Evolutionary conservation across 2,329 filamentous ascomycete species (phyloP), one percentile per base, ranked within the genome.

Genomic region (Torrubiellomyces zombiae): DNA sequence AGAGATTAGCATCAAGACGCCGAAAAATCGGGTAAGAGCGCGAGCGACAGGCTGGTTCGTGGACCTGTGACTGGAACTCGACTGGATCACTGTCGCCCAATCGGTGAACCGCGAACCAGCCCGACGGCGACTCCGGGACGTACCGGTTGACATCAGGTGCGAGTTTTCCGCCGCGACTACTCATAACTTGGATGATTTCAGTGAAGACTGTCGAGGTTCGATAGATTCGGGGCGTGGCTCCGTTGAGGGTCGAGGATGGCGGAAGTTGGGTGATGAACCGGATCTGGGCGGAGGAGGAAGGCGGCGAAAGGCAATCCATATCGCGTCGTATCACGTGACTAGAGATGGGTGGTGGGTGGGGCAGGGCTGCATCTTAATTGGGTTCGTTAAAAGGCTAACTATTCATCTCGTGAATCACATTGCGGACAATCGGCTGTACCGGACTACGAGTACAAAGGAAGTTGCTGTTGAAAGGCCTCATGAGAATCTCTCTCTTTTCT

Each of bases 121-220:
- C n/a, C n/a, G n/a, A n/a, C n/a, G n/a, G n/a, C n/a, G n/a, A n/a
- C n/a, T n/a, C n/a, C n/a, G n/a, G 6, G n/a, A 44, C 43, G 44
- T 33, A 91, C 83, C 83, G 78, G 68, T 95, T 95, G 64, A 94
- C 85, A 79, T 98, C 89, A 60, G 89, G 85, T 63, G 85, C 85
- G 69, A 95, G 78, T 73, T 94, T 95, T 62, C 75, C 77, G 64
- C 73, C 75, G 63, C 81, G 78, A 82, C 75, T 91, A 82, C 76
- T 91, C 82, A 92, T 92, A 75, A 73, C 77, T 83, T 72, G 66
- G 48, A 46, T 51, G 46, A 44, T 48, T 42, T 32, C 39, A 35
- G 31, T 36, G 36, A 32, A 35, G 35, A 39, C 44, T 39, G 39
- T 24, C 40, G 35, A 35, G 37, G 39, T 38, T 45, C 38, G 41